Base-by-base conservation (phyloP, 371 early-diverging fungal genomes). In the Phascolomyces articulosus region DNA sequence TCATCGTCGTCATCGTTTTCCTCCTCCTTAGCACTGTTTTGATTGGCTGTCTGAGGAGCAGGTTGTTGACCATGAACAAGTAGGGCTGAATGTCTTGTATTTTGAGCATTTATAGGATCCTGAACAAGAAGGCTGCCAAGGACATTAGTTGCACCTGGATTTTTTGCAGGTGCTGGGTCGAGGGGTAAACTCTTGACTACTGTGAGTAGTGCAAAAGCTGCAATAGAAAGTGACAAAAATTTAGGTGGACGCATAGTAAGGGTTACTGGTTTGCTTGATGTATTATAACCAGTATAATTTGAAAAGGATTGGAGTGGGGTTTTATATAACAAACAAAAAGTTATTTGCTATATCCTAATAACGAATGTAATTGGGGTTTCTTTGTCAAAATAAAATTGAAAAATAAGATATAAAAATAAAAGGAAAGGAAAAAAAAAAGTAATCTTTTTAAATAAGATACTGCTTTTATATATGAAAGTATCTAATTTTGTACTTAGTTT, bases 211-310 rank as follows among this genome's bases (percentile, higher is more conserved):
- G 60, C 60, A 10, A 59, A 28, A 3, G 47, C 60, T 29, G 47
- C 60, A 13, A 59, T 10, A 16, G 60, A 59, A 29, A 59, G 60
- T 28, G 60, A 27, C 2, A 59, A 16, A 59, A 59, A 27, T 4
- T 40, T 27, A 26, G 44, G 41, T n/a, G 60, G 20, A 27, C 60
- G 60, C 60, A 59, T 59, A 44, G 44, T 44, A n/a, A n/a, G 8
- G 16, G 18, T 15, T 13, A 44, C 38, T n/a, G 11, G 34, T 34
- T 34, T 9, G 9, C 11, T 34, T 34, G 34, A 44, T 4, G 1
- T 44, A 44, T 44, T 40, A 47, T 24, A 47, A 18, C 8, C n/a
- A 59, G 10, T 27, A 47, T n/a, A 58, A 13, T 27, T 11, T 10
- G 2, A 11, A 20, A 56, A 57, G 34, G 57, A 40, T 57, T 57